phyloP scores from a whole-genome alignment of 2,329 filamentous ascomycete genomes.

The Clonostachys solani region DNA sequence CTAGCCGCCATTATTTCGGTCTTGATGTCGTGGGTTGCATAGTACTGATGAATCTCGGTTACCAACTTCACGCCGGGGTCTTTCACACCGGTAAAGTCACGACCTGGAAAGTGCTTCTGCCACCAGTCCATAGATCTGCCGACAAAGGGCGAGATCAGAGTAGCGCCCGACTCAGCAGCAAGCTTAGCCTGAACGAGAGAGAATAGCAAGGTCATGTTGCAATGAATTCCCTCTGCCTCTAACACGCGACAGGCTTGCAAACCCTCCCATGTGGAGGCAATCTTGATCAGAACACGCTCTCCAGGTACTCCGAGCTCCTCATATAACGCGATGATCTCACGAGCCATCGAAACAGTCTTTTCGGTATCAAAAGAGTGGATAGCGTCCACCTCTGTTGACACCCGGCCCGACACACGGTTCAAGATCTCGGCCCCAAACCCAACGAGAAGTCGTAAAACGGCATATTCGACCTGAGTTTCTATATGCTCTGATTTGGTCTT shows the following conservation, averaged over 20 bases:
- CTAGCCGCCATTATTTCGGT: conserved; percentile 54
- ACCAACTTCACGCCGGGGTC: neutral
- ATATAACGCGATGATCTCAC: too few relatives aligned
- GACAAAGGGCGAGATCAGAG: conserved; percentile 63
- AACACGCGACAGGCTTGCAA: conserved; percentile 53
- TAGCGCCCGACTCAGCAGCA: conserved; percentile 52
- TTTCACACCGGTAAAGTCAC: neutral
- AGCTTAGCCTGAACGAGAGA: conserved; percentile 55
- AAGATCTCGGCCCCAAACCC: too few relatives aligned
- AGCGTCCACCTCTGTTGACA: too few relatives aligned
- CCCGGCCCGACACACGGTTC: too few relatives aligned
- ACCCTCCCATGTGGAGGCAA: conserved; percentile 60
- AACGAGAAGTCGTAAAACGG: too few relatives aligned
- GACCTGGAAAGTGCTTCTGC: neutral
- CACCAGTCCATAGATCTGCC: neutral
- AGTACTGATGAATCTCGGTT: conserved; percentile 46
- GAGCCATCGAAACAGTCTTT: too few relatives aligned
- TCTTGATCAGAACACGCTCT: conserved; percentile 56
- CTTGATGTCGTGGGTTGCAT: conserved; percentile 27
- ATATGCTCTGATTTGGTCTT: too few relatives aligned
- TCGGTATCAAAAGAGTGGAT: too few relatives aligned
- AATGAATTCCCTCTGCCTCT: conserved; percentile 48
- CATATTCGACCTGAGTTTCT: too few relatives aligned
- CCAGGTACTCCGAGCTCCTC: too few relatives aligned
- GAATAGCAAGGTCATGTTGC: conserved; percentile 60